Evolutionary conservation across 2,329 filamentous ascomycete genomes (phyloP).

Genomic region (Emergomyces pasteurianus): DNA sequence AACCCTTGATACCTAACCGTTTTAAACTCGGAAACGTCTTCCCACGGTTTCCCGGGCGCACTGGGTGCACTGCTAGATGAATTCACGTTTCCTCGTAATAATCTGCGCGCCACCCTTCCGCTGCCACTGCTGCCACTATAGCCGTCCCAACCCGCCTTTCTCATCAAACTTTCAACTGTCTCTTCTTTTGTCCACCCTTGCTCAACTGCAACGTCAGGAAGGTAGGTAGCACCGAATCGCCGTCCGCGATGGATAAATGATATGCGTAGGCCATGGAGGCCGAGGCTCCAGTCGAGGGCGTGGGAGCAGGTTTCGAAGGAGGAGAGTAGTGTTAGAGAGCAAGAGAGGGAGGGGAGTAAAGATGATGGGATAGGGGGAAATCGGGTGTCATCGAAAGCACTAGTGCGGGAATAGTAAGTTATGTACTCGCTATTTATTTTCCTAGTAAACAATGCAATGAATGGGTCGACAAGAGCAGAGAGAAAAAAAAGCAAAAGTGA

Average conservation of each 20-base stretch:
- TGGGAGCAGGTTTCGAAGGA: slow-evolving; percentile 67
- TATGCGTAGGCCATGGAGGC: slow-evolving; percentile 76
- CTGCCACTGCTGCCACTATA: slow-evolving; percentile 21
- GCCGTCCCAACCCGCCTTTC: slow-evolving; percentile 86
- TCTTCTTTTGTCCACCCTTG: slow-evolving; percentile 95
- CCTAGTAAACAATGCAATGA: slow-evolving; percentile 4
- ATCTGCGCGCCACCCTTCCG: slow-evolving; percentile 22
- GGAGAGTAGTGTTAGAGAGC: slow-evolving; percentile 68
- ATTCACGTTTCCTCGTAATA: slow-evolving; percentile 32
- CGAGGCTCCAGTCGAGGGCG: slow-evolving; percentile 74
- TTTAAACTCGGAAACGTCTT: slow-evolving; percentile 58
- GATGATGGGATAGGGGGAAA: slow-evolving; percentile 45
- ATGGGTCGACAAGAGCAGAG: background rate
- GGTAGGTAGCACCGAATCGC: slow-evolving; percentile 74
- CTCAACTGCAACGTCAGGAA: slow-evolving; percentile 82
- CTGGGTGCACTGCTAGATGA: slow-evolving; percentile 7
- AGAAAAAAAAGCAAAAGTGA: background rate
- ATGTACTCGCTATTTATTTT: background rate
- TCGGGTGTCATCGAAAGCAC: slow-evolving; percentile 52
- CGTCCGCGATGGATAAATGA: slow-evolving; percentile 63
- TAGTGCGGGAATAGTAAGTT: slow-evolving; percentile 17
- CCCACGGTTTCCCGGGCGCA: slow-evolving; percentile 45
- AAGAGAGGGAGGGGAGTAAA: slow-evolving; percentile 37
- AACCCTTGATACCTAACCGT: slow-evolving; percentile 79
- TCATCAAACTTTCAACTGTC: slow-evolving; percentile 76